These are phyloP conservation scores for Gossypium trilobum DNA, from an alignment of 441 rosid genomes.

Conservation along the genomic window DNA sequence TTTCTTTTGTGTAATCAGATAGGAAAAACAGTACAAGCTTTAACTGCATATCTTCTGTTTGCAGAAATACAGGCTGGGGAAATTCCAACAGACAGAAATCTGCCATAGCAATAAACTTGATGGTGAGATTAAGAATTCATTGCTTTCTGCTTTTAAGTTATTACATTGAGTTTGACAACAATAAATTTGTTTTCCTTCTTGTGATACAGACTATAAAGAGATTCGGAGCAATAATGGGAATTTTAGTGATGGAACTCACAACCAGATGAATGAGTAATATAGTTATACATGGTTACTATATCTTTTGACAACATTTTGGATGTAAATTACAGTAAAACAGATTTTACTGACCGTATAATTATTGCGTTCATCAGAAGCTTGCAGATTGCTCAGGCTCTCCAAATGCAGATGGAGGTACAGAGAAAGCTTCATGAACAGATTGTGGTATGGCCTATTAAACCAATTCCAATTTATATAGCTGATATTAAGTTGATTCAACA, in stretches of 20 bases:
- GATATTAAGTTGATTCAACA: not conserved
- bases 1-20: not conserved
- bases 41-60: conserved; percentile 13
- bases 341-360: not conserved
- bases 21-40: conserved; percentile 2
- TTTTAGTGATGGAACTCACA: conserved; percentile 30
- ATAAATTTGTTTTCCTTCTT: conserved; percentile 16
- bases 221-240: conserved; percentile 32
- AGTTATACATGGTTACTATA: conserved; percentile 15
- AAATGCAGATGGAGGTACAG: conserved; percentile 90
- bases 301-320: conserved; percentile 14
- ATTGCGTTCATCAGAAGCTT: conserved; percentile 39
- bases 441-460: conserved; percentile 33
- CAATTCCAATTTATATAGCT: not conserved
- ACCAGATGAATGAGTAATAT: conserved; percentile 62
- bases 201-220: conserved; percentile 50
- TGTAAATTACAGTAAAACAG: not conserved
- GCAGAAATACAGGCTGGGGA: conserved; percentile 90
- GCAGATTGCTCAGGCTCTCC: conserved; percentile 71
- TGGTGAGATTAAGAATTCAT: conserved; percentile 20
- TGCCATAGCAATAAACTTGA: conserved; percentile 41
- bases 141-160: not conserved
- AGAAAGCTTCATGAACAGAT: conserved; percentile 85
- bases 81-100: conserved; percentile 46
- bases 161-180: conserved; percentile 4